phyloP scores from a whole-genome alignment of 352 stramenopile genomes.

The Blastocystis sp. region DNA sequence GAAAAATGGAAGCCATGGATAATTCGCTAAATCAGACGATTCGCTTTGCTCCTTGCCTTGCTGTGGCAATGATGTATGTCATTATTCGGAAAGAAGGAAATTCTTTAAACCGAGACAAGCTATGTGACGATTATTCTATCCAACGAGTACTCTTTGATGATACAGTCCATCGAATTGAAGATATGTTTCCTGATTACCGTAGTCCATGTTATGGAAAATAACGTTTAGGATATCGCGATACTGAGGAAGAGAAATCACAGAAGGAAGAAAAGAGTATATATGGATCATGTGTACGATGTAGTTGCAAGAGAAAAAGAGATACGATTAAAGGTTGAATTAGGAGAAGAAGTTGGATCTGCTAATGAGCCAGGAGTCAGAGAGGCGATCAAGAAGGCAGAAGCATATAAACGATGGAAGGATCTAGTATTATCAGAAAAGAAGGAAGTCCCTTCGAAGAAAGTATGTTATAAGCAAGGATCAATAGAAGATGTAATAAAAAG shows the following conservation, averaged over 20 bases:
- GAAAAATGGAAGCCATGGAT: not conserved
- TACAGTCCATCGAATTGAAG: not conserved
- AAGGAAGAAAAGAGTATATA: not conserved
- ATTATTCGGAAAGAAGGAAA: constrained; percentile 24
- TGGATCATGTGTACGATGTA: not conserved
- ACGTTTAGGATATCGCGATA: constrained; percentile 24
- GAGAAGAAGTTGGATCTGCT: not conserved
- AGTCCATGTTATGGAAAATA: not conserved
- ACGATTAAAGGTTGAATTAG: not conserved
- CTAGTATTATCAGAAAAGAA: constrained; percentile 2
- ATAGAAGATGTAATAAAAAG: not conserved
- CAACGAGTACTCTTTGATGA: not conserved
- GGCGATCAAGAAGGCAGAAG: constrained; percentile 2
- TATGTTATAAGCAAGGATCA: not conserved
- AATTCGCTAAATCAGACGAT: not conserved
- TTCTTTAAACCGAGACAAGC: not conserved
- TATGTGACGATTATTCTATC: not conserved
- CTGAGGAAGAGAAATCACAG: not conserved
- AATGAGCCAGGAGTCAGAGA: not conserved
- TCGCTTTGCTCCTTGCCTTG: not conserved
- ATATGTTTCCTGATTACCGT: constrained; percentile 46
- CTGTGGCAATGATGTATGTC: not conserved
- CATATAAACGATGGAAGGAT: constrained; percentile 11
- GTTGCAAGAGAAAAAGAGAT: not conserved
- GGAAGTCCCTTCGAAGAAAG: not conserved